phyloP scores from a whole-genome alignment of 805 yeast species.

The Cyberlindnera maclurae region DNA sequence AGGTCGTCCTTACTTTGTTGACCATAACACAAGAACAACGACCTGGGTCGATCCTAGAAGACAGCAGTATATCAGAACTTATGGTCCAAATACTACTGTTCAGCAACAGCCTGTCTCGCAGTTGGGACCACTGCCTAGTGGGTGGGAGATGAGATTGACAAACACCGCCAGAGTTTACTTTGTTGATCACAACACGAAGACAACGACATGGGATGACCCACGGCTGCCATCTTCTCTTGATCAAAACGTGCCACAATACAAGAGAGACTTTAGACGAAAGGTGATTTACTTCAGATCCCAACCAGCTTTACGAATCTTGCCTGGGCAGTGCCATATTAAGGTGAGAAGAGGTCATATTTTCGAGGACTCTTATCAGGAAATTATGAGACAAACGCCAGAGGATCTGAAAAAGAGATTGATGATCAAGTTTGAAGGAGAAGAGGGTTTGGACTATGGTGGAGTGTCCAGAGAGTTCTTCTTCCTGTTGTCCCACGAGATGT shows the following conservation, averaged over 20 bases:
- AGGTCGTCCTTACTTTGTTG: constrained; percentile 97
- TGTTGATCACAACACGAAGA: constrained; percentile 98
- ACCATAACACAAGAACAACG: constrained; percentile 98
- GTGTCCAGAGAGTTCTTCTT: constrained; percentile 97
- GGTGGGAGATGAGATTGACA: constrained; percentile 99
- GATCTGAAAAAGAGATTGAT: constrained; percentile 94
- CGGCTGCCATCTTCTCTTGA: constrained; percentile 94
- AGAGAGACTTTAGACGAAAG: constrained; percentile 97
- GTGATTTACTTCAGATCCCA: constrained; percentile 96
- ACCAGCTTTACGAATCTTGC: constrained; percentile 93
- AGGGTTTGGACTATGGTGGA: constrained; percentile 99
- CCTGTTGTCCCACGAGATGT: constrained; percentile 95
- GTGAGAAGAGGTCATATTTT: constrained; percentile 94
- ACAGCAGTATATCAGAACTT: constrained; percentile 95
- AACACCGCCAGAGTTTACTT: constrained; percentile 97
- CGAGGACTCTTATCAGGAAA: constrained; percentile 96
- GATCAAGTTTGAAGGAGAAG: constrained; percentile 99
- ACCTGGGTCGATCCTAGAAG: constrained; percentile 99
- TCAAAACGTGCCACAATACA: constrained; percentile 97
- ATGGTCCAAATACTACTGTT: constrained; percentile 83
- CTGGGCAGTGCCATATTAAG: constrained; percentile 98
- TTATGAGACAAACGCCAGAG: constrained; percentile 98
- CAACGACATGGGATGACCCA: constrained; percentile 99
- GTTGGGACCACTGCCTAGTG: constrained; percentile 94
- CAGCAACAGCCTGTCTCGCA: constrained; percentile 98